Evolutionary conservation across 257 asterid species (phyloP), one percentile per base, ranked within the genome.

Genomic region (Misopates orontium): DNA sequence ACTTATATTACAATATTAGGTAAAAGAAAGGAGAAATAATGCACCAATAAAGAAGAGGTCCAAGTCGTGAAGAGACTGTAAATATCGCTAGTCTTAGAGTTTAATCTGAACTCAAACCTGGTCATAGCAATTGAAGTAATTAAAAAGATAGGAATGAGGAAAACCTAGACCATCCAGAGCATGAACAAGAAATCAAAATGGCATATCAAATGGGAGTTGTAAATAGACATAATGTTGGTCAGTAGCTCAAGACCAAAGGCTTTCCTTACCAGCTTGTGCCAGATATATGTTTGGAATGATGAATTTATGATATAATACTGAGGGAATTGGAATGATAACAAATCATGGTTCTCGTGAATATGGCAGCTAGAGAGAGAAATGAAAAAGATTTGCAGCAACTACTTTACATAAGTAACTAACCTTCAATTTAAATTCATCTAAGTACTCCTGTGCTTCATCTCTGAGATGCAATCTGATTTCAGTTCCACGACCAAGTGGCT

Each of bases 401-500:
- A 28, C 40, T 25, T 57, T 18, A 57, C 36, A 42, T 18, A 24
- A 56, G 31, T 32, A 24, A 59, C 84, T 51, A 63, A 91, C 98
- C 98, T 91, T 91, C 58, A 91, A 67, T 73, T 91, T 91, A 78
- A 1, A 65, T 74, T 91, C 94, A 24, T 91, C 94, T 83, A 86
- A 68, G 82, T 91, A 91, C 80, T 91, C 98, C 42, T 85, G 91
- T 2, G 98, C 94, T 75, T 91, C 98, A 73, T 91, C 96, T 66
- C 95, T 79, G 39, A 91, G 91, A 71, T 91, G 96, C 83, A 91
- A 75, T 69, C 94, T 88, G 67, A 88, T 88, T 77, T 88, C 98
- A 23, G 96, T 84, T 67, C 98, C 98, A 67, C 96, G 96, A 11
- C 96, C 98, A 71, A 91, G 95, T 44, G 98, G 96, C 77, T 91